Evolutionary conservation across 1,284 basidiomycete genomes (phyloP).

Genomic region (Ceratobasidium sp.): DNA sequence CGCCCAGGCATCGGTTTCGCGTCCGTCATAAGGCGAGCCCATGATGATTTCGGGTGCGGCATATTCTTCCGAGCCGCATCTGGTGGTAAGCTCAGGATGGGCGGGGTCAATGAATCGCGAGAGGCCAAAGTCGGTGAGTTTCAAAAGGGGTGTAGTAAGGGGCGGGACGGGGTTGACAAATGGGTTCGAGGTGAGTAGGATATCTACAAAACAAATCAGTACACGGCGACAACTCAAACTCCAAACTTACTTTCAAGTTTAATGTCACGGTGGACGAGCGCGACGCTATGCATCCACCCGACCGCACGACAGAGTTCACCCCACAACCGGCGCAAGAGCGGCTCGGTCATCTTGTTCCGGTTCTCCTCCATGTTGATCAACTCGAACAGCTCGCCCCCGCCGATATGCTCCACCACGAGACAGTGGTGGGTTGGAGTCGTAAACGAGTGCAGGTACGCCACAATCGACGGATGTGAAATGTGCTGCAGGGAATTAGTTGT

Average conservation of each 20-base stretch:
- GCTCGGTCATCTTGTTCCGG: slow-evolving; percentile 58
- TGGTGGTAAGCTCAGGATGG: slow-evolving; percentile 76
- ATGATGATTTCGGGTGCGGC: slow-evolving; percentile 91
- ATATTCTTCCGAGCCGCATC: slow-evolving; percentile 91
- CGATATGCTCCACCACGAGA: slow-evolving; percentile 78
- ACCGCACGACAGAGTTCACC: slow-evolving; percentile 81
- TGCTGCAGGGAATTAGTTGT: slow-evolving; percentile 56
- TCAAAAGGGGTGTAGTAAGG: slow-evolving; percentile 68
- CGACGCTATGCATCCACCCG: slow-evolving; percentile 88
- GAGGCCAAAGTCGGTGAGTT: slow-evolving; percentile 90
- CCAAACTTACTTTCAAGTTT: slow-evolving; percentile 86
- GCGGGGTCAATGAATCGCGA: slow-evolving; percentile 81
- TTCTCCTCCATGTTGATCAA: slow-evolving; percentile 70
- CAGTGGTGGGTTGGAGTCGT: slow-evolving; percentile 78
- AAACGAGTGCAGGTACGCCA: slow-evolving; percentile 76
- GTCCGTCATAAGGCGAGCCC: slow-evolving; percentile 78
- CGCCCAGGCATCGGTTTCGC: slow-evolving; percentile 89
- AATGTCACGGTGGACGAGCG: slow-evolving; percentile 90
- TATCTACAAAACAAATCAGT: slow-evolving; percentile 53
- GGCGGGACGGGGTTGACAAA: slow-evolving; percentile 52
- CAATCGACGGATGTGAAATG: slow-evolving; percentile 84
- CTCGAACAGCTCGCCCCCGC: slow-evolving; percentile 85
- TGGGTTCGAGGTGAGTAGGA: slow-evolving; percentile 59
- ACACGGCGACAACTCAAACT: neutral
- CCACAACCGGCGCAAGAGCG: slow-evolving; percentile 77